Conservation (phyloP, 1,284 basidiomycete genomes). For the Cryptococcus sp. region DNA sequence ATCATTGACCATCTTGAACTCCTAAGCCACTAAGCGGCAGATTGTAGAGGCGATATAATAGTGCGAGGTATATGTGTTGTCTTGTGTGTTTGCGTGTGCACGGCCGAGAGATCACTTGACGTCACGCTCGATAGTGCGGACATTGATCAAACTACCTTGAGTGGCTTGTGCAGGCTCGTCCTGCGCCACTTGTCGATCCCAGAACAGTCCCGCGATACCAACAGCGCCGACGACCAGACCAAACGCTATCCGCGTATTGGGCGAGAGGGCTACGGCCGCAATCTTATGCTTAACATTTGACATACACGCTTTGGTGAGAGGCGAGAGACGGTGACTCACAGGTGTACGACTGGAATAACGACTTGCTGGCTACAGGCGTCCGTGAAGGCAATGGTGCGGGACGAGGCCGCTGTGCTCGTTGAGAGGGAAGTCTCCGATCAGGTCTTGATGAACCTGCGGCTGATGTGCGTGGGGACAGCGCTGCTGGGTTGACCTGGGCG, state of each 20-base stretch:
- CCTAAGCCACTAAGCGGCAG: too few relatives aligned
- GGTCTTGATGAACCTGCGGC: neutral
- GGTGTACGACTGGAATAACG: neutral
- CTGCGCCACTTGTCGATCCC: conserved; percentile 15
- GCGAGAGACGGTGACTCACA: neutral
- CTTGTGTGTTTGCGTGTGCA: too few relatives aligned
- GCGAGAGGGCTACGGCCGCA: conserved; percentile 9
- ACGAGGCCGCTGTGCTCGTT: neutral
- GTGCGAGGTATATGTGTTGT: too few relatives aligned
- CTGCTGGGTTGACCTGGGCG: neutral
- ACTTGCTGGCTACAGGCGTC: neutral
- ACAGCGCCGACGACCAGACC: conserved; percentile 13
- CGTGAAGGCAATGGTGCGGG: neutral
- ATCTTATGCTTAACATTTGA: too few relatives aligned
- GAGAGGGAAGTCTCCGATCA: neutral
- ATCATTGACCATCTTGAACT: too few relatives aligned
- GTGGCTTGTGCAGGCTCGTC: conserved; percentile 3
- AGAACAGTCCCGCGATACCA: conserved; percentile 13
- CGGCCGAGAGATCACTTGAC: too few relatives aligned
- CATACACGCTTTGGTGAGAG: neutral
- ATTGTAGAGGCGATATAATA: too few relatives aligned
- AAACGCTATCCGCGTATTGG: conserved; percentile 13
- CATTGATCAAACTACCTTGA: too few relatives aligned
- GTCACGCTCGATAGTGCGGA: too few relatives aligned
- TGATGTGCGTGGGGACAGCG: neutral